A percentile compares a stretch with the other conserved stretches of the same genome.
Conservation (phyloP, 257 asterid species). For the Solanum megistacrolobum region DNA sequence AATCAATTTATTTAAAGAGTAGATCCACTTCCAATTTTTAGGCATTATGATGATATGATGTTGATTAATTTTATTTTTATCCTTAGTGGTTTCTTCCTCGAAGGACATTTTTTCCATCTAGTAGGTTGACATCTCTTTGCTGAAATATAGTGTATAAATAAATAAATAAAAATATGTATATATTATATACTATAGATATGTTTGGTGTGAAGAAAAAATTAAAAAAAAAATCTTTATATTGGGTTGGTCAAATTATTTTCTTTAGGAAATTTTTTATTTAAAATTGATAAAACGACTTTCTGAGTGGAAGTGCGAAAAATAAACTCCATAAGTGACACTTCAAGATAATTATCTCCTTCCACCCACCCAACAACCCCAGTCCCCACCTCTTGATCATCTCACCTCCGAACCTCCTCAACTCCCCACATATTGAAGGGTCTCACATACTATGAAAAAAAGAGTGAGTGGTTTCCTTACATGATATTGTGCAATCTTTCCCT, state of each 20-base stretch:
- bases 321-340: neutral
- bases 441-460: neutral
- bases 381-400: neutral
- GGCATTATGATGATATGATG: neutral
- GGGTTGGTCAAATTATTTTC: neutral
- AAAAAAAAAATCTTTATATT: neutral
- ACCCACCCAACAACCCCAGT: neutral
- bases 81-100: neutral
- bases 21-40: neutral
- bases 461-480: rapidly evolving
- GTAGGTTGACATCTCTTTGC: neutral
- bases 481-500: rapidly evolving
- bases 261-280: rapidly evolving
- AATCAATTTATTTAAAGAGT: neutral
- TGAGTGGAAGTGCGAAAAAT: neutral
- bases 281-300: neutral
- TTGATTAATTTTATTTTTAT: neutral
- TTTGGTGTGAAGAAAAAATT: neutral
- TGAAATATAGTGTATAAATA: neutral
- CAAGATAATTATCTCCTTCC: neutral
- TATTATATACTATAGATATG: neutral
- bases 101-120: neutral
- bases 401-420: neutral
- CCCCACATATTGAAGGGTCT: neutral
- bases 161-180: neutral